A percentile compares a stretch with the other conserved stretches of the same genome.
Evolutionary conservation across 2,329 filamentous ascomycete genomes (phyloP).

Genomic region (Ophiocordyceps unilateralis): DNA sequence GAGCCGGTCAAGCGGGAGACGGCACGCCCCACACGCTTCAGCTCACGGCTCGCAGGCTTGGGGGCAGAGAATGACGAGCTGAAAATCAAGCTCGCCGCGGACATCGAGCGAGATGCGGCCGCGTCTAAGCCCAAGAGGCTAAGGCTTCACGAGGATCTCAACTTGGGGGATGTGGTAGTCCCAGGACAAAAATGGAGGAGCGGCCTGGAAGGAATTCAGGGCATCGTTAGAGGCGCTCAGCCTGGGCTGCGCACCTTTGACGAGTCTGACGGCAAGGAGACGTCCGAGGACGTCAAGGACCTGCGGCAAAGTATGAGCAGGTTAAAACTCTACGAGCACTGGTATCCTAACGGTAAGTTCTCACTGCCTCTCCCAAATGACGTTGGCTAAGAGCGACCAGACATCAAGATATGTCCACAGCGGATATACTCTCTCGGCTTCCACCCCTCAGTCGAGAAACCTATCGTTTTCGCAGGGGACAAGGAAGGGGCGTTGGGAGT

Average conservation of each 20-base stretch:
- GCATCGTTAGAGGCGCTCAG: constrained; percentile 47
- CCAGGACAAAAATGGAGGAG: constrained; percentile 62
- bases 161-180: constrained; percentile 60
- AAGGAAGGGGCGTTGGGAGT: constrained; percentile 84
- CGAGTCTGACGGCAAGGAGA: constrained; percentile 66
- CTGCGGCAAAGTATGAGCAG: constrained; percentile 62
- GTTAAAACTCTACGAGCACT: constrained; percentile 66
- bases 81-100: constrained; percentile 34
- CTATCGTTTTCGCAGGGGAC: constrained; percentile 82
- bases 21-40: constrained; percentile 34
- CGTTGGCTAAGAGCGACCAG: constrained; percentile 21
- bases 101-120: constrained; percentile 22
- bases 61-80: constrained; percentile 27
- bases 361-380: background rate
- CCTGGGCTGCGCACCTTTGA: constrained; percentile 75
- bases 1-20: constrained; percentile 30
- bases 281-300: constrained; percentile 53
- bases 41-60: constrained; percentile 38
- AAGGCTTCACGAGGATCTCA: constrained; percentile 39
- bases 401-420: constrained; percentile 83
- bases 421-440: constrained; percentile 76
- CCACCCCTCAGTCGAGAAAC: constrained; percentile 73
- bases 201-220: constrained; percentile 45
- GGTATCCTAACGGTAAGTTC: constrained; percentile 53
- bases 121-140: constrained; percentile 39